Evolutionary conservation across 176 grass and related monocot species (phyloP), one percentile per base, ranked within the genome.

Genomic region (Musa troglodytarum): DNA sequence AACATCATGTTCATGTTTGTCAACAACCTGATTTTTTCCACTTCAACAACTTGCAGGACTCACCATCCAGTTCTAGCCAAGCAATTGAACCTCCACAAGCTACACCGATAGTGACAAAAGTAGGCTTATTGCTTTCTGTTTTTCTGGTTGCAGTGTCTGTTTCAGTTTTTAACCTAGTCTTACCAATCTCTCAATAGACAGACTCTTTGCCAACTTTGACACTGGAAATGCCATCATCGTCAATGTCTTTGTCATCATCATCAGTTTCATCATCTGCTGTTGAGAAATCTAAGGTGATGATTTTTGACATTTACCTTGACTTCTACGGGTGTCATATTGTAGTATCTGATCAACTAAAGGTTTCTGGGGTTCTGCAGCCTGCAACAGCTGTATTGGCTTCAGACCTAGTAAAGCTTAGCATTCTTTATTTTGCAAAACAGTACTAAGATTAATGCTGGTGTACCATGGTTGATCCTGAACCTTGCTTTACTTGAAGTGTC

Each of bases 311-410:
- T 50, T 19, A 50, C 19, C 21, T 74, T 79, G 34, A 59, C 34
- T 54, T 59, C 69, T 52, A 59, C 68, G 5, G 54, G 62, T 62
- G 63, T 10, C 6, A 50, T 24, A 20, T 11, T 34, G 55, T 65
- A 52, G 58, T 10, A 55, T 43, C 34, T 43, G 34, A 43, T 50
- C 29, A 79, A 52, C 84, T n/a, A 77, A 24, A 11, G 68, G 34
- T 43, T 63, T 58, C 79, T 69, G 73, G 84, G 89, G 81, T 86
- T 84, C 12, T 92, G 72, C 83, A 52, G 28, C 75, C 82, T 50
- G 23, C 83, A 72, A 86, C 78, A n/a, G 50, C 78, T 23, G 83
- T 88, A 51, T 88, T 81, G 51, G 86, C 81, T 71, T 86, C 76
- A 54, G 89, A 86, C 63, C 72, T 43, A 43, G 34, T 92, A 55